Percentiles rank a stretch among this genome's conserved stretches.
These are phyloP conservation scores for Viola pubescens DNA, from an alignment of 441 rosid genomes.

Conservation along the genomic window DNA sequence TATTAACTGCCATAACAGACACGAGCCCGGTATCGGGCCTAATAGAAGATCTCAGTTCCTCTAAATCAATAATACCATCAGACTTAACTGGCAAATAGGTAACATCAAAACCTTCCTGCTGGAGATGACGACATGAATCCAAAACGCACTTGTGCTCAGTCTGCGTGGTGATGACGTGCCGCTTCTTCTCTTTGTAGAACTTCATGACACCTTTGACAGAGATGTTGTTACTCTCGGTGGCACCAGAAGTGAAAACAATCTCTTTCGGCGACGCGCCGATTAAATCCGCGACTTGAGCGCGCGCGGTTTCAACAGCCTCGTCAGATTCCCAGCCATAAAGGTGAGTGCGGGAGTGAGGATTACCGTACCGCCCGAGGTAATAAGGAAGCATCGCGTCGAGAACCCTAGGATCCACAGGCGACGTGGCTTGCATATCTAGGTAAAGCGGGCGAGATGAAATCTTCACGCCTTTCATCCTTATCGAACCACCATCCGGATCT, in stretches of 20 bases:
- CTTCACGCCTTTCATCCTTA: slow-evolving; percentile 70
- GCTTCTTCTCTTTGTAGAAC: slow-evolving; percentile 79
- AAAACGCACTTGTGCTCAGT: slow-evolving; percentile 96
- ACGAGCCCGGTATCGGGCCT: slow-evolving; percentile 79
- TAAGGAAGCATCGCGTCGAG: slow-evolving; percentile 81
- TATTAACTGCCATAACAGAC: slow-evolving; percentile 94
- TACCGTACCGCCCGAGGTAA: slow-evolving; percentile 58
- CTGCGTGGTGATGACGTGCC: slow-evolving; percentile 83
- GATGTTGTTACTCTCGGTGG: slow-evolving; percentile 84
- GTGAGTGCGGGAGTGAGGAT: slow-evolving; percentile 96
- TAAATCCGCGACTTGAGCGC: slow-evolving; percentile 59
- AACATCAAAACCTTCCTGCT: slow-evolving; percentile 88
- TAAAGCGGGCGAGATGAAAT: slow-evolving; percentile 80
- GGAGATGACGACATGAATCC: slow-evolving; percentile 86
- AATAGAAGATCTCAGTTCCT: slow-evolving; percentile 46
- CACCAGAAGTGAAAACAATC: slow-evolving; percentile 82
- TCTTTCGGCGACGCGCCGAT: slow-evolving; percentile 80
- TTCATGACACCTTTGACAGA: slow-evolving; percentile 90
- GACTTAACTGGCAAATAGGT: slow-evolving; percentile 69
- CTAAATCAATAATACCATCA: slow-evolving; percentile 74
- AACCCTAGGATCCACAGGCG: slow-evolving; percentile 89
- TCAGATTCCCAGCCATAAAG: slow-evolving; percentile 97
- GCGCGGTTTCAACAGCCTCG: slow-evolving; percentile 73
- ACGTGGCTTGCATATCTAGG: slow-evolving; percentile 82
- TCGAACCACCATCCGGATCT: slow-evolving; percentile 23